Percentiles rank a stretch among this genome's conserved stretches.
Evolutionary conservation across 495 filamentous ascomycete genomes (phyloP).

Genomic region (Parachaetomium inaequale): DNA sequence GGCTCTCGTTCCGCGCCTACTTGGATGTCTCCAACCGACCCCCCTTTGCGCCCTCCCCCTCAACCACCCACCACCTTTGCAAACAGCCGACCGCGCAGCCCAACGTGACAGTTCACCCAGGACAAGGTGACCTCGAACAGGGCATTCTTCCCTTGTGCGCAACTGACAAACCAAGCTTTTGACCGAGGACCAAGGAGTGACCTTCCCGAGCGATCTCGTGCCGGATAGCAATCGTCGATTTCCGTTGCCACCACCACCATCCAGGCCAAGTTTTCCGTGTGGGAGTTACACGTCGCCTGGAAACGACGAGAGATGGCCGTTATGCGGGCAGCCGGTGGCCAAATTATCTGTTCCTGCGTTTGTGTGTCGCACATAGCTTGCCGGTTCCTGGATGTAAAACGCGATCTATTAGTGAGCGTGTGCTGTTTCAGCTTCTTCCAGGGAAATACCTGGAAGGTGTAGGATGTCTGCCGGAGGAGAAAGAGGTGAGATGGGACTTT

Average conservation of each 20-base stretch:
- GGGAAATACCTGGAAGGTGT: background rate
- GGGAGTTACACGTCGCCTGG: slow-evolving; percentile 8
- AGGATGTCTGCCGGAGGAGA: background rate
- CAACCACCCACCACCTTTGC: background rate
- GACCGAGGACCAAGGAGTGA: slow-evolving; percentile 11
- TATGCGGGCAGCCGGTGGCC: slow-evolving; percentile 30
- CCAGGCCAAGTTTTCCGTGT: slow-evolving; percentile 8
- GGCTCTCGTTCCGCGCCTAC: background rate
- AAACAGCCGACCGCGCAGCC: background rate
- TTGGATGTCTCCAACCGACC: background rate
- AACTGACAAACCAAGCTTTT: slow-evolving; percentile 17
- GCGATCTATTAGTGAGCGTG: background rate
- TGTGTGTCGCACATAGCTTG: background rate
- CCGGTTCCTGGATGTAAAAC: slow-evolving; percentile 1
- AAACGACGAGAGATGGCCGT: slow-evolving; percentile 15
- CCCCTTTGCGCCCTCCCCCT: background rate
- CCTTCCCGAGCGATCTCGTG: background rate
- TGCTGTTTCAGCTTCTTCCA: too few species aligned
- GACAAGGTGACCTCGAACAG: slow-evolving; percentile 16
- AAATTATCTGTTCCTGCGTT: slow-evolving; percentile 11
- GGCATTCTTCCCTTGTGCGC: background rate
- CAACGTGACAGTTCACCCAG: slow-evolving; percentile 15
- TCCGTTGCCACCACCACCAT: slow-evolving; percentile 16
- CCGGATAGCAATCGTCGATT: background rate
- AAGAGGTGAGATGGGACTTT: background rate